Percentiles rank a stretch among this genome's conserved stretches.
These are phyloP conservation scores for Melaleuca alternifolia DNA, from an alignment of 345 rosid genomes.

Conservation along the genomic window DNA sequence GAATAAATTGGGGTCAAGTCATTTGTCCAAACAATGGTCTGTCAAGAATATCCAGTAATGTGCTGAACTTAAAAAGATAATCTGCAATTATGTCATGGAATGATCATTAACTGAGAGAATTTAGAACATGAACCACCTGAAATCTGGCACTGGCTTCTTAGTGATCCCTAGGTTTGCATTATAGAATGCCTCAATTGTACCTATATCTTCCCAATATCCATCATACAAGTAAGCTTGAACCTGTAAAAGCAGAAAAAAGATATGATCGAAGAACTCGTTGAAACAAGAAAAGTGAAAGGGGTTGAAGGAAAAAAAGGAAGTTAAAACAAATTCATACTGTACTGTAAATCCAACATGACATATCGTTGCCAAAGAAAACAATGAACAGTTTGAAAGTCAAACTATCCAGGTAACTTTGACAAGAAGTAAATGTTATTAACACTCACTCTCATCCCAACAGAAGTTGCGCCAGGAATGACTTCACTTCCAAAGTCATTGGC, in stretches of 20 bases:
- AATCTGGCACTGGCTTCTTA: conserved; percentile 90
- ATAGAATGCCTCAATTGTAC: conserved; percentile 93
- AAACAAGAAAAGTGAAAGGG: not conserved
- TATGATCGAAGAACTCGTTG: not conserved
- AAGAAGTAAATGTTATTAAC: not conserved
- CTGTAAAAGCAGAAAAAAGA: conserved; percentile 17
- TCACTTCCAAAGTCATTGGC: conserved; percentile 99
- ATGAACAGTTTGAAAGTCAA: not conserved
- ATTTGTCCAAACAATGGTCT: not conserved
- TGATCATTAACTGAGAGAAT: not conserved
- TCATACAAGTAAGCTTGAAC: conserved; percentile 96
- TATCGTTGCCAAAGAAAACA: not conserved
- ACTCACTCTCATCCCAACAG: conserved; percentile 78
- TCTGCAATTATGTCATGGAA: not conserved
- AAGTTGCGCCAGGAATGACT: conserved; percentile 97
- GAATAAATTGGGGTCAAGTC: not conserved
- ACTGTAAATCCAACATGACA: not conserved
- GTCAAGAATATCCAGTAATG: not conserved
- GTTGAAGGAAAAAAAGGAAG: not conserved
- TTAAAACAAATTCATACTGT: not conserved
- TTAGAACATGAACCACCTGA: conserved; percentile 39
- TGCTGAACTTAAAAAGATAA: not conserved
- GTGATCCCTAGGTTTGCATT: conserved; percentile 94
- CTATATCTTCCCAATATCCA: conserved; percentile 98
- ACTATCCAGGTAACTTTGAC: not conserved